Conservation (phyloP, 148 eudicot genomes). For the Rhododendron henanense region DNA sequence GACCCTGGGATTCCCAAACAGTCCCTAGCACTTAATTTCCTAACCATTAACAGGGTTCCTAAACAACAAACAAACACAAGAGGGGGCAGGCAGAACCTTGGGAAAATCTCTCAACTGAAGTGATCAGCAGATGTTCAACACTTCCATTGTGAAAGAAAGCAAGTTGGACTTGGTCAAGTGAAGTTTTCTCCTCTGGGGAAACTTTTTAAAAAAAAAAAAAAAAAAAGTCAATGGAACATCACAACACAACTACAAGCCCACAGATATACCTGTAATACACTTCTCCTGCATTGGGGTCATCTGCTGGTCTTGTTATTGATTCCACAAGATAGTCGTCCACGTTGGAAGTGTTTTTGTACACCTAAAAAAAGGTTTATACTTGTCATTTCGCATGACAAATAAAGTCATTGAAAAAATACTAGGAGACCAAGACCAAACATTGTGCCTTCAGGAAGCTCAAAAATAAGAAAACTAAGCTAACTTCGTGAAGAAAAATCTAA, state of each 20-base stretch:
- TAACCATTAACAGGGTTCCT: background rate
- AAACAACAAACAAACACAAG: background rate
- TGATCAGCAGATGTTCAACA: background rate
- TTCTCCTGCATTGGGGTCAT: slow-evolving; percentile 95
- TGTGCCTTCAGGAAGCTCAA: slow-evolving; percentile 1
- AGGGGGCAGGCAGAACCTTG: background rate
- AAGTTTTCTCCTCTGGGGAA: background rate
- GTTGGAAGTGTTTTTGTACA: slow-evolving; percentile 64
- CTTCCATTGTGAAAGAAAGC: background rate
- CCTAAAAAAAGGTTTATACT: slow-evolving; percentile 35
- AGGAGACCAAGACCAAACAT: background rate
- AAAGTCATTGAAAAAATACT: background rate
- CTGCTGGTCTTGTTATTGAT: slow-evolving; percentile 81
- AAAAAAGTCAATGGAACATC: background rate
- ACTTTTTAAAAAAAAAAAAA: background rate
- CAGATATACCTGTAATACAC: slow-evolving; percentile 87
- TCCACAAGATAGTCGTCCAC: slow-evolving; percentile 93
- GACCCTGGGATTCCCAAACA: background rate
- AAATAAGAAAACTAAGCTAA: background rate
- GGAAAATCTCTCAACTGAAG: background rate
- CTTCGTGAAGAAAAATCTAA: background rate
- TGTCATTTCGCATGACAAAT: background rate
- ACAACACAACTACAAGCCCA: background rate
- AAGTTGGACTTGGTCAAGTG: background rate
- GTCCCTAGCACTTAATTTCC: background rate